These are phyloP conservation scores for Anthracocystis walkeri DNA, from an alignment of 1,284 basidiomycete genomes.

Conservation along the genomic window DNA sequence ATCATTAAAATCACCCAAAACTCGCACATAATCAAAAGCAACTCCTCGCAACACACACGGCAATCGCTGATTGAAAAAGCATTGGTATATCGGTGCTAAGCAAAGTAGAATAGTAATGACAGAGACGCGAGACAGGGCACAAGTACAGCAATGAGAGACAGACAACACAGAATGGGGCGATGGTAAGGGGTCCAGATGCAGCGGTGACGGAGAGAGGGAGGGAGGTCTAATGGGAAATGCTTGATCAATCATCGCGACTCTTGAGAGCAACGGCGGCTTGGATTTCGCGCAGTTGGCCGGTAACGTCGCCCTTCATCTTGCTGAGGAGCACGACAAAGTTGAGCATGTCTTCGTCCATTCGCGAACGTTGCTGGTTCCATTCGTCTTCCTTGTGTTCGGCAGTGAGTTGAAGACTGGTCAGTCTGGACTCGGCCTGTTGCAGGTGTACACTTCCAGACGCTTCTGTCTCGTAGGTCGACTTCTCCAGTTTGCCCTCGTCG, in stretches of 20 bases:
- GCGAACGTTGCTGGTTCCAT: constrained; percentile 43
- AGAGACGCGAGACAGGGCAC: not conserved
- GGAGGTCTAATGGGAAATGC: not conserved
- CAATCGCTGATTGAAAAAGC: not conserved
- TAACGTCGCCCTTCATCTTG: constrained; percentile 57
- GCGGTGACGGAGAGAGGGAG: not conserved
- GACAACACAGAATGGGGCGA: constrained; percentile 4
- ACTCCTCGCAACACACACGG: not conserved
- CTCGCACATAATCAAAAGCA: too few species aligned
- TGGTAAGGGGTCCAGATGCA: not conserved
- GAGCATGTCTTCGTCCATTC: constrained; percentile 57
- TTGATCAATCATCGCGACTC: constrained; percentile 46
- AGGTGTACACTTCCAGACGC: constrained; percentile 47
- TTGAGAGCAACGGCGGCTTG: constrained; percentile 53
- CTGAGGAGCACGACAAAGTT: constrained; percentile 51
- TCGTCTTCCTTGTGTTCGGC: constrained; percentile 55
- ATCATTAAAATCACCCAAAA: too few species aligned
- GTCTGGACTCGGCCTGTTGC: constrained; percentile 46
- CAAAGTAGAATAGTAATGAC: not conserved
- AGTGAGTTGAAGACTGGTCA: constrained; percentile 47
- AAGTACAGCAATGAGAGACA: constrained; percentile 1
- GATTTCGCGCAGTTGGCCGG: constrained; percentile 46
- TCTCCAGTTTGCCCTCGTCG: constrained; percentile 49
- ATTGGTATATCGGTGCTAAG: constrained; percentile 10
- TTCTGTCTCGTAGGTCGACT: constrained; percentile 51